Percentiles rank a stretch among this genome's conserved stretches.
phyloP scores from a whole-genome alignment of 148 eudicot species.

The Polygonum aviculare region DNA sequence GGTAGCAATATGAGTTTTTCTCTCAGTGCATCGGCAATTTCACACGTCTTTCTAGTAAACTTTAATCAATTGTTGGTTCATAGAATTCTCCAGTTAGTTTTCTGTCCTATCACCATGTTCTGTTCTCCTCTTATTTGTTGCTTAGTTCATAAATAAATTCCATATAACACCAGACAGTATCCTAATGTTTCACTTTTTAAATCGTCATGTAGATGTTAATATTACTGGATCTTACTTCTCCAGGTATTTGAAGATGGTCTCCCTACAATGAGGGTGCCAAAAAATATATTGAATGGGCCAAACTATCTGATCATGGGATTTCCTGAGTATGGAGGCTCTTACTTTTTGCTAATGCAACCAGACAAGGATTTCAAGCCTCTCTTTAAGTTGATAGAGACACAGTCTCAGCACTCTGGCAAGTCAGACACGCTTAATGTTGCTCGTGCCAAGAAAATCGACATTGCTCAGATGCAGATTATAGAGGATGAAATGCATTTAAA shows the following conservation, averaged over 20 bases:
- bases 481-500: constrained; percentile 83
- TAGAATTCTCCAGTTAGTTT: neutral
- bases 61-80: neutral
- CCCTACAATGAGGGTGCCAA: constrained; percentile 58
- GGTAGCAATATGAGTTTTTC: constrained; percentile 34
- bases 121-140: neutral
- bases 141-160: neutral
- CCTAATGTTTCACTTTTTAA: neutral
- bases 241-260: constrained; percentile 86
- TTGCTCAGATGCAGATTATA: constrained; percentile 59
- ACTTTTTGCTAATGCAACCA: constrained; percentile 75
- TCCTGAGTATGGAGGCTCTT: constrained; percentile 76
- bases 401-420: constrained; percentile 44
- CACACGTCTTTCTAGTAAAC: neutral
- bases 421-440: constrained; percentile 39
- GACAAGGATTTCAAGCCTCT: constrained; percentile 75
- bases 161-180: neutral
- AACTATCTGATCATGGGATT: constrained; percentile 71
- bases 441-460: constrained; percentile 59
- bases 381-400: constrained; percentile 67
- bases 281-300: constrained; percentile 50
- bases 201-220: neutral
- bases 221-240: constrained; percentile 12
- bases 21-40: neutral
- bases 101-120: neutral